phyloP scores from a whole-genome alignment of 2,329 filamentous ascomycete genomes.

The Rutstroemia sp. region DNA sequence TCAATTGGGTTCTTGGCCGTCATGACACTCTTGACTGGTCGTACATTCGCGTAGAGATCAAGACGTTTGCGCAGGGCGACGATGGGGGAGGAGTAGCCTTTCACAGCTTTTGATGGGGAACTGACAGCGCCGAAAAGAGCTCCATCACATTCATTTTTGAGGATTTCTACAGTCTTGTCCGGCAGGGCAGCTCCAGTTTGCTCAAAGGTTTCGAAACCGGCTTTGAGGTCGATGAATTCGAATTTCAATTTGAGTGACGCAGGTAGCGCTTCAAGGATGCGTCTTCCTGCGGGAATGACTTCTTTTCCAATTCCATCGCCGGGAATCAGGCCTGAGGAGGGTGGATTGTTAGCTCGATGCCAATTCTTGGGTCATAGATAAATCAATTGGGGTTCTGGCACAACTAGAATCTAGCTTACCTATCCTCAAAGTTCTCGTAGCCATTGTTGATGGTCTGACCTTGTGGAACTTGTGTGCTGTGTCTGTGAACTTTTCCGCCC shows the following conservation, averaged over 20 bases:
- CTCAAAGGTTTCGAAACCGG: slow-evolving; percentile 91
- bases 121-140: slow-evolving; percentile 94
- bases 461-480: not conserved
- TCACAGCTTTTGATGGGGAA: slow-evolving; percentile 82
- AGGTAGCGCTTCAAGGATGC: slow-evolving; percentile 86
- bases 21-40: slow-evolving; percentile 79
- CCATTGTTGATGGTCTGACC: slow-evolving; percentile 38
- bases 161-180: slow-evolving; percentile 80
- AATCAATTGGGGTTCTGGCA: slow-evolving; percentile 7
- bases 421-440: slow-evolving; percentile 59
- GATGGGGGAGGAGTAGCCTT: slow-evolving; percentile 84
- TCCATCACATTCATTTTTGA: slow-evolving; percentile 88
- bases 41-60: slow-evolving; percentile 94
- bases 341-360: not conserved
- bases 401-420: slow-evolving; percentile 38
- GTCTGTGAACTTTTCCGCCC: not conserved
- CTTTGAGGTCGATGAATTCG: slow-evolving; percentile 86
- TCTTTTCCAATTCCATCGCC: slow-evolving; percentile 98
- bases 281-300: slow-evolving; percentile 90
- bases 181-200: slow-evolving; percentile 81
- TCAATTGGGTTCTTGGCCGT: slow-evolving; percentile 60
- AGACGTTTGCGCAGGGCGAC: slow-evolving; percentile 94
- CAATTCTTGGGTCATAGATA: not conserved
- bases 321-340: slow-evolving; percentile 72
- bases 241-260: slow-evolving; percentile 88